Evolutionary conservation across 106 monocot species (phyloP).

Genomic region (Allium sativum): DNA sequence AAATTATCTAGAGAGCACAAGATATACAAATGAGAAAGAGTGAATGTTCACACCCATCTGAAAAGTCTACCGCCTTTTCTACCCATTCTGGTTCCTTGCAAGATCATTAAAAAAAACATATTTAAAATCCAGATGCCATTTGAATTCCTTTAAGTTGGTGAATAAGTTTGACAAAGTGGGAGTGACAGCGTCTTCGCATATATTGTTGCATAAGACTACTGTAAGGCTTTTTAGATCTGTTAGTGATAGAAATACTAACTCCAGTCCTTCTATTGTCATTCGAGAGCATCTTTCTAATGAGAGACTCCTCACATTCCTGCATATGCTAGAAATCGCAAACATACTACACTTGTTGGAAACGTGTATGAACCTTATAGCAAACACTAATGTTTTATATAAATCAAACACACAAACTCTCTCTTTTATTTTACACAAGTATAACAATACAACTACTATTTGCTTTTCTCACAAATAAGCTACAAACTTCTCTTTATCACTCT

Average conservation of each 20-base stretch:
- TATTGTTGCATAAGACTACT: constrained; percentile 74
- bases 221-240: constrained; percentile 58
- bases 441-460: too few relatives aligned
- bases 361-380: too few relatives aligned
- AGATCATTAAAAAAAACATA: constrained; percentile 48
- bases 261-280: constrained; percentile 68
- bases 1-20: too few relatives aligned
- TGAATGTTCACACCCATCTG: constrained; percentile 22
- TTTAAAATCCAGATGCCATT: constrained; percentile 83
- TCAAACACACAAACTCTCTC: too few relatives aligned
- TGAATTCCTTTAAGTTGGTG: constrained; percentile 71
- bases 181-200: constrained; percentile 52
- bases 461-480: too few relatives aligned
- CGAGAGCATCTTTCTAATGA: constrained; percentile 71
- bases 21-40: too few relatives aligned
- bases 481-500: too few relatives aligned
- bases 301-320: constrained; percentile 74
- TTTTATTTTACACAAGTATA: too few relatives aligned
- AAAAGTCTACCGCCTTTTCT: constrained; percentile 84
- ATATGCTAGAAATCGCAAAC: too few relatives aligned
- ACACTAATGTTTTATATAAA: too few relatives aligned
- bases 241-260: constrained; percentile 69
- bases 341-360: too few relatives aligned
- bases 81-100: constrained; percentile 71
- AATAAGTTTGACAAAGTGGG: constrained; percentile 67